phyloP scores from a whole-genome alignment of 2,329 filamentous ascomycete species.

The Ploettnerulaceae sp. region DNA sequence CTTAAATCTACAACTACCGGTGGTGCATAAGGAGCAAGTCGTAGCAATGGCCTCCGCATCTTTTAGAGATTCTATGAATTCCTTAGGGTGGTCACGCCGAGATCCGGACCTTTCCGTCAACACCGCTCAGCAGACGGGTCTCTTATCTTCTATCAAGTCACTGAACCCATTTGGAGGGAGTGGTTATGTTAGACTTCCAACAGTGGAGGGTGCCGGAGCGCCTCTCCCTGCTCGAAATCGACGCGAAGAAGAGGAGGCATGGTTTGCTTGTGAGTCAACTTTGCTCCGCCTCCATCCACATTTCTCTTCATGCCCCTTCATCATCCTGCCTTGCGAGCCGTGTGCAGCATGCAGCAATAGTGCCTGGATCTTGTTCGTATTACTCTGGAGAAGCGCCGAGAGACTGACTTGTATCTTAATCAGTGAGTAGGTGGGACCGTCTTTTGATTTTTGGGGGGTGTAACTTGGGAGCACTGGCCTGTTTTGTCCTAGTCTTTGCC shows the following conservation, averaged over 20 bases:
- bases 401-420: slow-evolving; percentile 35
- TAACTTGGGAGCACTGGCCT: slow-evolving; percentile 81
- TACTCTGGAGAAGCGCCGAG: slow-evolving; percentile 18
- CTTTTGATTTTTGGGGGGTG: slow-evolving; percentile 87
- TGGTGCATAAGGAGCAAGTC: slow-evolving; percentile 10
- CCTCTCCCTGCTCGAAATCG: slow-evolving; percentile 78
- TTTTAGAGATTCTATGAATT: slow-evolving; percentile 93
- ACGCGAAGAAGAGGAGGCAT: slow-evolving; percentile 91
- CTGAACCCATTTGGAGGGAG: slow-evolving; percentile 82
- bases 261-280: slow-evolving; percentile 81
- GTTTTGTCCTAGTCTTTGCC: slow-evolving; percentile 90
- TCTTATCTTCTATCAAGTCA: slow-evolving; percentile 76
- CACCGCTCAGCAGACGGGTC: slow-evolving; percentile 64
- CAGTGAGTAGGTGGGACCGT: slow-evolving; percentile 97
- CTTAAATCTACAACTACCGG: slow-evolving; percentile 24
- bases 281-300: slow-evolving; percentile 19
- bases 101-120: slow-evolving; percentile 71
- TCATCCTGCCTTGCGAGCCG: slow-evolving; percentile 28
- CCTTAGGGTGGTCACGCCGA: slow-evolving; percentile 87
- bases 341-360: slow-evolving; percentile 26
- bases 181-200: slow-evolving; percentile 88
- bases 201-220: slow-evolving; percentile 74
- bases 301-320: slow-evolving; percentile 32
- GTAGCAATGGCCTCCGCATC: slow-evolving; percentile 73
- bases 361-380: slow-evolving; percentile 25